Evolutionary conservation across 2,329 filamentous ascomycete genomes (phyloP), one percentile per base, ranked within the genome.

Genomic region (Biscogniauxia sp.): DNA sequence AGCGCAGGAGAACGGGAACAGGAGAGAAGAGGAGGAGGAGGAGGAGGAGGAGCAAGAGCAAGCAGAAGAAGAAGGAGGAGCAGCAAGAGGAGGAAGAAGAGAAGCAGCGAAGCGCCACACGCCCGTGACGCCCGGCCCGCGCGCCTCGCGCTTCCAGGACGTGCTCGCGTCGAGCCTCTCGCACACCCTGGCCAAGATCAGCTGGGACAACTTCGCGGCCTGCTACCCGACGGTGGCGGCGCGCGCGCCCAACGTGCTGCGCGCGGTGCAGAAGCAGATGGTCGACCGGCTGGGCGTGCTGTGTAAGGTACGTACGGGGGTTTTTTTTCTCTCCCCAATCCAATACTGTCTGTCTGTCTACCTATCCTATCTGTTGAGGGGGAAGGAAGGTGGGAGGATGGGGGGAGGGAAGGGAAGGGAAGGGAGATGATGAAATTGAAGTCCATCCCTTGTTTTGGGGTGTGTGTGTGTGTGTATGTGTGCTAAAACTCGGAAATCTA

Each of bases 161-260:
- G 76, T 87, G 37, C 87, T 86, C 70, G 76, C 78, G 57, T 74
- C 78, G 60, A 80, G 80, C 26, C 79, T 88, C 23, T 66, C 73
- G 53, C 80, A 80, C 66, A 87, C 86, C 2, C 78, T 88, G 32
- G 76, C 73, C 65, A 82, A 83, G 69, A 77, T 88, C 58, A 79
- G 76, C 64, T 85, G 80, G 76, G 78, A 82, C 54, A 85, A 84
- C 71, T 83, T 88, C 66, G 81, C 81, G 1, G 77, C 81, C 1
- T 89, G 86, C 74, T 89, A 86, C 71, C 86, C 86, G 51, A 85
- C 82, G 20, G 77, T 88, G n/a, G 80, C 83, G 19, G 70, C 74
- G 49, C 75, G 78, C 62, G 80, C 84, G 20, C 82, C 82, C 23
- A 75, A 73, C 7, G 78, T 82, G 45, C 76, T 88, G 67, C 77